Evolutionary conservation across 352 stramenopile genomes (phyloP), one percentile per base, ranked within the genome.

Genomic region (Hyaloperonospora brassicae): DNA sequence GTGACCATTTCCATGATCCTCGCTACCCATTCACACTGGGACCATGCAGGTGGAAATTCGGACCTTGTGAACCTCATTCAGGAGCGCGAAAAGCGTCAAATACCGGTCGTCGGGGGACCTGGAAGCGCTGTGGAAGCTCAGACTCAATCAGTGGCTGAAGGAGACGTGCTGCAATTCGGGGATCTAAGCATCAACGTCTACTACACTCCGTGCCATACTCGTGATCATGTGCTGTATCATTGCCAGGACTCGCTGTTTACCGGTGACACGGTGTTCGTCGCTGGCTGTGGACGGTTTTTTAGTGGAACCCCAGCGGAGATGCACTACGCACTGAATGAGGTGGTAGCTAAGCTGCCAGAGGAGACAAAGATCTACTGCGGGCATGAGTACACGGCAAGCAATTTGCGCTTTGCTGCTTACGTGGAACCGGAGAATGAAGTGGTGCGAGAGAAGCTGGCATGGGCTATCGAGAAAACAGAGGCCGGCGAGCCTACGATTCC

Each of bases 381-480:
- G 14, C 93, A 98, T 63, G 93, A 98, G 73, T 97, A 98, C 64
- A 96, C 91, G 11, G 53, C 77, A 50, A 85, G 64, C 43, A 97
- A 98, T 69, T 71, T 93, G 11, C 75, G 71, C 23, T 98, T 96
- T 47, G 91, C 93, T 6, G 64, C 84, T 17, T 84, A 84, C 51
- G 82, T 97, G 35, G 90, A 97, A 61, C 89, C 90, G 6, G 57
- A 80, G n/a, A 97, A 97, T 68, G 57, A 59, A 2, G 61, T 61
- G 0, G 62, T 95, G 21, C 58, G 70, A 38, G 60, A 79, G 38
- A 95, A 96, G 48, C 57, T 92, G 25, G 38, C 34, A 36, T 84
- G 76, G 82, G 73, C 82, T 1, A 38, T 62, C 6, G 57, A 68
- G 42, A 65, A 75, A 47, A 62, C 79, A n/a, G 50, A 67, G 36